Conservation (phyloP, 2,329 filamentous ascomycete species). For the Xylaria sp. region DNA sequence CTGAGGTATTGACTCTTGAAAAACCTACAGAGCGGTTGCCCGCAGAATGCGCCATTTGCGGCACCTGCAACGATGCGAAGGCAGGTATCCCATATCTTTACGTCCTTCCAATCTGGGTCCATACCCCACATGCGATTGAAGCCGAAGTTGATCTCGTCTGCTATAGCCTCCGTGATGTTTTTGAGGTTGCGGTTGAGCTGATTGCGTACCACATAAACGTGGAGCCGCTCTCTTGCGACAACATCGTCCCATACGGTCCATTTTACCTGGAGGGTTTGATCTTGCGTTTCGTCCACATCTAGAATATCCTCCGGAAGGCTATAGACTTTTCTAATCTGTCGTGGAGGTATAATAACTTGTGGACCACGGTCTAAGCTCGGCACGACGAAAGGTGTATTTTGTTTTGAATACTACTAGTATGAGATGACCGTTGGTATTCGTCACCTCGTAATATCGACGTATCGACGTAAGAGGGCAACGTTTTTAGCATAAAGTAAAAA, state of each 20-base stretch:
- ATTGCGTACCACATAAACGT: constrained; percentile 19
- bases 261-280: constrained; percentile 17
- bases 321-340: constrained; percentile 18
- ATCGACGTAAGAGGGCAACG: background rate
- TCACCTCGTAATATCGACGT: no score
- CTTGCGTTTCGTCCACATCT: constrained; percentile 9
- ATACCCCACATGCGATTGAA: constrained; percentile 17
- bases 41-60: constrained; percentile 26
- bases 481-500: background rate
- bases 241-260: constrained; percentile 24
- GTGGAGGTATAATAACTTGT: constrained; percentile 11
- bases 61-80: constrained; percentile 19
- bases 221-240: constrained; percentile 1
- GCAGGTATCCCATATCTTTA: constrained; percentile 18
- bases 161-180: constrained; percentile 8
- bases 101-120: constrained; percentile 3
- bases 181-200: constrained; percentile 25
- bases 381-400: background rate
- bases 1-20: no score
- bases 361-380: constrained; percentile 19
- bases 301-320: constrained; percentile 5
- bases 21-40: constrained; percentile 14
- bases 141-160: constrained; percentile 6
- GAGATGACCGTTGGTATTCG: no score
- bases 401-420: background rate